Base-by-base conservation (phyloP, 331 rosid species). In the Telfairia occidentalis region DNA sequence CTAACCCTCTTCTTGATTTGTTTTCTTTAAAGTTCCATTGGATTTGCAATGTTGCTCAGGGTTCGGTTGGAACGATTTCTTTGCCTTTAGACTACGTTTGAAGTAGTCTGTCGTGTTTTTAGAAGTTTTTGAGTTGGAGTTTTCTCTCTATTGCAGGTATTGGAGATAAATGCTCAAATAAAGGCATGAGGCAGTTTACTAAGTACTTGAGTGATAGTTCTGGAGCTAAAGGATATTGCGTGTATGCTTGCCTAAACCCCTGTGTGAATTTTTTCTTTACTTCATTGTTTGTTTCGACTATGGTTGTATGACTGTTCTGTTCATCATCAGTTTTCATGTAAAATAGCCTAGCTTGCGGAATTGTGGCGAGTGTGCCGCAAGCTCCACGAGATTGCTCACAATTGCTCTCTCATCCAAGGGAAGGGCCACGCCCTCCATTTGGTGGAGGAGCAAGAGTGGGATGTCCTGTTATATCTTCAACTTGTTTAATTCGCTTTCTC, bases 191-290 rank as follows among this genome's bases (percentile, higher is more conserved):
- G 35, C 76, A 35, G 18, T 88, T 92, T 48, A 77, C 89, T 0
- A 76, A 85, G 80, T 82, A 57, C 64, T 78, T 92, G 71, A 86
- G 87, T 78, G 81, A 83, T 54, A 87, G 86, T 90, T 92, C 97
- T 67, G 87, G 90, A 72, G 84, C 96, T 75, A 82, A 83, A 81
- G 96, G 96, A 87, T 78, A 88, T 50, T 92, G 96, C 91, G 16
- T 90, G 97, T 92, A 87, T 38, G 94, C 61, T 53, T 21, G 70
- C 64, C 12, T 77, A 13, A 82, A 75, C 30, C 15, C 43, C 52
- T 76, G 58, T 80, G 38, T 78, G 74, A 13, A 52, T 63, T 28
- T 63, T 28, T 37, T 74, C 49, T 23, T 10, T 49, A 21, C 52
- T 4, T 38, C 50, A 9, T 65, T 65, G 13, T 54, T 54, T 59